A percentile compares a stretch with the other conserved stretches of the same genome.
Conservation (phyloP, 2,329 filamentous ascomycete species). For the Talaromyces sp. region DNA sequence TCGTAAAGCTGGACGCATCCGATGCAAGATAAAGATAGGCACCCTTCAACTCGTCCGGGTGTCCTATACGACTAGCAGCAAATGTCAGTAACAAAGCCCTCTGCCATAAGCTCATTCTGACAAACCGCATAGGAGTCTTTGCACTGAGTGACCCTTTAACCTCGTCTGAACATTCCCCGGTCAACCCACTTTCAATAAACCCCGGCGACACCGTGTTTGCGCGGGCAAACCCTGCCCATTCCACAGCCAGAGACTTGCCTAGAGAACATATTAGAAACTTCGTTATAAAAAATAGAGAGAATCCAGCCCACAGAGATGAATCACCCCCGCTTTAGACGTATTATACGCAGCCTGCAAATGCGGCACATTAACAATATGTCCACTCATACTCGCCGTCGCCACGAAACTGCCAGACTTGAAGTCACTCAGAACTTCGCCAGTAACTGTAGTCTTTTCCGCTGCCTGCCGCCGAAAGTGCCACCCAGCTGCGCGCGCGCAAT, state of each 20-base stretch:
- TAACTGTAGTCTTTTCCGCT: background rate
- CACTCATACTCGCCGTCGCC: background rate
- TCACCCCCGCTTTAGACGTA: background rate
- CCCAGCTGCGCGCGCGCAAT: background rate
- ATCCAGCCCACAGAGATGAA: background rate
- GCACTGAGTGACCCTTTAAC: background rate
- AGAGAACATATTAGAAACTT: background rate
- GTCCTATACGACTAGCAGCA: background rate
- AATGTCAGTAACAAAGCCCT: background rate
- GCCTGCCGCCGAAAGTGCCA: background rate
- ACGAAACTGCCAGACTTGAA: background rate
- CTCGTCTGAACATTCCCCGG: background rate
- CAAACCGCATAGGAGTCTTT: background rate
- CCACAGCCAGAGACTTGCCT: slow-evolving; percentile 67
- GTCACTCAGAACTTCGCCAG: background rate
- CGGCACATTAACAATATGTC: background rate
- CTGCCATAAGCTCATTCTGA: background rate
- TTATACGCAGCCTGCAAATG: background rate
- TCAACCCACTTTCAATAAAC: background rate
- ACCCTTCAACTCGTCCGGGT: slow-evolving; percentile 34
- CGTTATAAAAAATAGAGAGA: background rate
- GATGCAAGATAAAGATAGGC: slow-evolving; percentile 46
- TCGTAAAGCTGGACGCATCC: slow-evolving; percentile 45
- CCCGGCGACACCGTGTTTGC: slow-evolving; percentile 50
- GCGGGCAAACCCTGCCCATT: slow-evolving; percentile 71